A percentile compares a stretch with the other conserved stretches of the same genome.
These are phyloP conservation scores for Sphaerosporella brunnea DNA, from an alignment of 495 filamentous ascomycete genomes.

Conservation along the genomic window DNA sequence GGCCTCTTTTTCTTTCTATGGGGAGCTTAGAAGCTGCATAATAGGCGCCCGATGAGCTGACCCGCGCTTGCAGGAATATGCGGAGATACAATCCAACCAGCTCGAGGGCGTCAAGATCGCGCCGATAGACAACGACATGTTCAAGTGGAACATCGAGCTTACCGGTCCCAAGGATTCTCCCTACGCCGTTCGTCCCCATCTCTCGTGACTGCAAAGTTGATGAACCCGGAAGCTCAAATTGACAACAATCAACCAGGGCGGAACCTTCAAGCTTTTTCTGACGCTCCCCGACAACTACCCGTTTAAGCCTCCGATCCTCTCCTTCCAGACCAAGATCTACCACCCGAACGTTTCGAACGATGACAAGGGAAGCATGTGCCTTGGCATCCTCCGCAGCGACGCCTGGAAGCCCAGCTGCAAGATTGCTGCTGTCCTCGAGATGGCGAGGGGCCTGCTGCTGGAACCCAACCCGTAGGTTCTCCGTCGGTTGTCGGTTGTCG, in stretches of 20 bases:
- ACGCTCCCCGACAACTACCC: slow-evolving; percentile 74
- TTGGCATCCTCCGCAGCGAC: slow-evolving; percentile 69
- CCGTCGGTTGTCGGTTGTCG: background rate
- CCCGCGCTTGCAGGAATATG: slow-evolving; percentile 43
- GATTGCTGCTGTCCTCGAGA: slow-evolving; percentile 58
- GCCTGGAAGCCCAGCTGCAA: slow-evolving; percentile 87
- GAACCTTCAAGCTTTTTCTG: slow-evolving; percentile 60
- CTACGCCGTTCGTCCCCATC: slow-evolving; percentile 42
- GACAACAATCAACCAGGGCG: too few relatives aligned
- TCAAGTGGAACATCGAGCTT: slow-evolving; percentile 68
- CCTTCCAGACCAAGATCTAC: slow-evolving; percentile 89
- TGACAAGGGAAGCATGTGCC: slow-evolving; percentile 76
- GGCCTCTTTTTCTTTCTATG: background rate
- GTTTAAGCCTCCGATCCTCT: slow-evolving; percentile 77
- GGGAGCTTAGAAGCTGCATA: slow-evolving; percentile 2
- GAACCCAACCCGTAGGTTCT: slow-evolving; percentile 60
- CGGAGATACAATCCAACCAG: slow-evolving; percentile 40
- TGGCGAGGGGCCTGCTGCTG: slow-evolving; percentile 55
- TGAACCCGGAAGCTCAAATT: too few relatives aligned
- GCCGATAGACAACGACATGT: slow-evolving; percentile 54
- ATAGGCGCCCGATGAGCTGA: slow-evolving; percentile 4
- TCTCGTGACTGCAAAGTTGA: too few relatives aligned
- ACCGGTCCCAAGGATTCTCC: slow-evolving; percentile 52
- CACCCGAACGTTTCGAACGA: slow-evolving; percentile 98
- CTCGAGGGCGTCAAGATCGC: slow-evolving; percentile 41